phyloP scores from a whole-genome alignment of 169 alveolate genomes.

The Cryptosporidium tyzzeri region DNA sequence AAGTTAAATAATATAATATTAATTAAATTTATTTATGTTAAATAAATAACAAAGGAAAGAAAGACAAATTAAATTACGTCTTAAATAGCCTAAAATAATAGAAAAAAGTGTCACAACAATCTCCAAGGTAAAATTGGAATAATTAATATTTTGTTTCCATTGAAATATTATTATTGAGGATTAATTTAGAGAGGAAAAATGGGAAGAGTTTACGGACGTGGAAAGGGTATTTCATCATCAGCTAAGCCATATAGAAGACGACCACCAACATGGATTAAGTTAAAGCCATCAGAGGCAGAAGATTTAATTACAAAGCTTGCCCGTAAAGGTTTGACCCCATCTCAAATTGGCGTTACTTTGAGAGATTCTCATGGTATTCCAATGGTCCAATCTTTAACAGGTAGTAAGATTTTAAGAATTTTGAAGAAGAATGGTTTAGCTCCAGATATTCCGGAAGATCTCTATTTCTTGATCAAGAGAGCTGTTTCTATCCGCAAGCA shows the following conservation, averaged over 20 bases:
- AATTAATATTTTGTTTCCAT: not conserved
- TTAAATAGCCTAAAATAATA: not conserved
- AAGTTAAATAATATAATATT: not conserved
- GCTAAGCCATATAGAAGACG: constrained; percentile 97
- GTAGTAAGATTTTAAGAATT: constrained; percentile 96
- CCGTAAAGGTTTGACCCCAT: constrained; percentile 98
- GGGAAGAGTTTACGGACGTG: constrained; percentile 77
- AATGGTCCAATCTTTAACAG: constrained; percentile 95
- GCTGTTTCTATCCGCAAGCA: constrained; percentile 99
- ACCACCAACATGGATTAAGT: constrained; percentile 97
- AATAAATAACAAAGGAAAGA: not conserved
- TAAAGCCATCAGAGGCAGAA: constrained; percentile 93
- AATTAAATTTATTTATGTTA: not conserved
- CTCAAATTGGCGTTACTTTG: constrained; percentile 97
- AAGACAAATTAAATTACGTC: constrained; percentile 24
- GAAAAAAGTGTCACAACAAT: not conserved
- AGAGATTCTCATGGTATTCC: constrained; percentile 98
- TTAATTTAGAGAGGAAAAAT: constrained; percentile 10
- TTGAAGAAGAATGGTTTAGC: constrained; percentile 96
- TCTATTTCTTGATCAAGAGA: constrained; percentile 97
- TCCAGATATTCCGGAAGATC: constrained; percentile 98
- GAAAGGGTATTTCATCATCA: constrained; percentile 82
- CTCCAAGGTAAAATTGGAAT: constrained; percentile 12
- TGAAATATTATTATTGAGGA: not conserved
- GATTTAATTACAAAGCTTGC: constrained; percentile 96